Evolutionary conservation across 352 stramenopile species (phyloP).

Genomic region (Pseudoperonospora humuli): DNA sequence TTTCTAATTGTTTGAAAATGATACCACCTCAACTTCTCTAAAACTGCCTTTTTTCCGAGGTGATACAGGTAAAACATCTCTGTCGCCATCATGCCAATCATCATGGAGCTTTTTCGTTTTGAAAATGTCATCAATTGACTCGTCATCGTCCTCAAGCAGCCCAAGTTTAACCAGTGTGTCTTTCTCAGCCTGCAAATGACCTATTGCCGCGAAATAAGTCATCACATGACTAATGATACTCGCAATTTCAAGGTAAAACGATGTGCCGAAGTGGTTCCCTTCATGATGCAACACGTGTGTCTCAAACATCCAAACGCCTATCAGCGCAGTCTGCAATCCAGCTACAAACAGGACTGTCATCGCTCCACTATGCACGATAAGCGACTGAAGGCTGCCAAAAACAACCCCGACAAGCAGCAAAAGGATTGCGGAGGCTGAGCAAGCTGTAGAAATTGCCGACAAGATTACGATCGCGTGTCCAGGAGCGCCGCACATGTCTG

Average conservation of each 20-base stretch:
- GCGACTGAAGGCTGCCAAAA: slow-evolving; percentile 42
- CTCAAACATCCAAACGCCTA: slow-evolving; percentile 36
- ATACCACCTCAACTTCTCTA: slow-evolving; percentile 13
- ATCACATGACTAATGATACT: slow-evolving; percentile 24
- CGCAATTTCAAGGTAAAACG: slow-evolving; percentile 45
- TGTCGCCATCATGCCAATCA: too few relatives aligned
- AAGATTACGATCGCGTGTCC: slow-evolving; percentile 26
- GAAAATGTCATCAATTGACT: slow-evolving; percentile 21
- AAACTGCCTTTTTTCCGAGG: slow-evolving; percentile 12
- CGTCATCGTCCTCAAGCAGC: slow-evolving; percentile 22
- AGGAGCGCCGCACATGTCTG: slow-evolving; percentile 31
- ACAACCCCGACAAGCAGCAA: slow-evolving; percentile 35
- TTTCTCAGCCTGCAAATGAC: slow-evolving; percentile 32
- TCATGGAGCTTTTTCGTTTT: too few relatives aligned
- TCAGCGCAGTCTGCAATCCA: slow-evolving; percentile 24
- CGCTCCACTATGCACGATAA: slow-evolving; percentile 25
- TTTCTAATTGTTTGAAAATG: slow-evolving; percentile 9
- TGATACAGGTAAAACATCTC: too few relatives aligned
- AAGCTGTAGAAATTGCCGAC: slow-evolving; percentile 19
- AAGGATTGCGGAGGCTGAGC: slow-evolving; percentile 16
- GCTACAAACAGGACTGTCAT: slow-evolving; percentile 16
- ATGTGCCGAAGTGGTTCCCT: slow-evolving; percentile 27
- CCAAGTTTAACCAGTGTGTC: slow-evolving; percentile 27
- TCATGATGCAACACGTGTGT: too few relatives aligned
- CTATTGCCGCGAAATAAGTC: slow-evolving; percentile 25